phyloP scores from a whole-genome alignment of 2,329 filamentous ascomycete species.

The Diaporthe destruens region DNA sequence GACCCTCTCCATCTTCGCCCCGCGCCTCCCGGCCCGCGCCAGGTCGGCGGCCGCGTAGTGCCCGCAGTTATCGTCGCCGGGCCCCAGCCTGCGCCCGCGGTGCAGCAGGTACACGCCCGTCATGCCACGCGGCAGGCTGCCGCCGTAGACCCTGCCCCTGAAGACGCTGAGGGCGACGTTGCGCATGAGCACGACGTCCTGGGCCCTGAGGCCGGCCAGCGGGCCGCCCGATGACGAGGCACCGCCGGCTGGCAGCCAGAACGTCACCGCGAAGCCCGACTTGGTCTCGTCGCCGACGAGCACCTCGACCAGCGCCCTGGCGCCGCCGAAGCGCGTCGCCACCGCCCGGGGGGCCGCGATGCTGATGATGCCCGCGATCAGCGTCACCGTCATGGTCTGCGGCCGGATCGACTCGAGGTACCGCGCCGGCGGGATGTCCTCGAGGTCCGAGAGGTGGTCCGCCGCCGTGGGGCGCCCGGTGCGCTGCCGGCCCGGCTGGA shows the following conservation, averaged over 20 bases:
- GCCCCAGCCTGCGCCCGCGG: conserved; percentile 62
- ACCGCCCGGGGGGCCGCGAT: conserved; percentile 76
- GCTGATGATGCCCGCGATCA: conserved; percentile 84
- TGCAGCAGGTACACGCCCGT: conserved; percentile 78
- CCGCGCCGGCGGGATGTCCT: conserved; percentile 75
- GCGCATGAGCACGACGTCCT: conserved; percentile 83
- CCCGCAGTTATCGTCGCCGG: conserved; percentile 65
- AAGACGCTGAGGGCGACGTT: conserved; percentile 86
- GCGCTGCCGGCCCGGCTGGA: conserved; percentile 43
- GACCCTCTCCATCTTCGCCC: neutral
- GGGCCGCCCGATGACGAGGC: conserved; percentile 51
- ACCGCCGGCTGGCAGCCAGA: conserved; percentile 72
- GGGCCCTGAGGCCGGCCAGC: conserved; percentile 67
- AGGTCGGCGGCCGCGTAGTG: conserved; percentile 68
- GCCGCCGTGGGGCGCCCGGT: conserved; percentile 49
- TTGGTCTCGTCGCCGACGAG: conserved; percentile 88
- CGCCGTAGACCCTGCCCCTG: conserved; percentile 82
- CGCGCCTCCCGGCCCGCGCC: conserved; percentile 47
- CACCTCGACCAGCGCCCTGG: conserved; percentile 78
- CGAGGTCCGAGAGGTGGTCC: conserved; percentile 71
- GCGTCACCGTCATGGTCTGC: conserved; percentile 84
- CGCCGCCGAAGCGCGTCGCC: conserved; percentile 72
- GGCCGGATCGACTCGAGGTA: conserved; percentile 78
- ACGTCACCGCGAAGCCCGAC: conserved; percentile 83
- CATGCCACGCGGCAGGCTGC: conserved; percentile 79